Conservation (phyloP, 257 asterid species). For the Salvia rosmarinus region DNA sequence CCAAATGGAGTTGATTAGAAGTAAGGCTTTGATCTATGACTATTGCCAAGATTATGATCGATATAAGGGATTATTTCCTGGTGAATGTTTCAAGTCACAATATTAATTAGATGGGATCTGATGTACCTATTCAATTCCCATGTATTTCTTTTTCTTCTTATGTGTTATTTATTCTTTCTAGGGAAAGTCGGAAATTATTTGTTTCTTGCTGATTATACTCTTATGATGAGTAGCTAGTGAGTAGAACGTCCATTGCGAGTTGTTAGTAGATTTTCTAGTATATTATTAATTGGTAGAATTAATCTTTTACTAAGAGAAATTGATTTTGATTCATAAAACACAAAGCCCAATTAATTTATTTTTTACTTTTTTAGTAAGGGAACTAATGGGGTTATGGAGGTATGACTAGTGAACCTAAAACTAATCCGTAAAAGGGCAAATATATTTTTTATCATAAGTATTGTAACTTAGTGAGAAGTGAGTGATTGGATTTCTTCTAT, state of each 20-base stretch:
- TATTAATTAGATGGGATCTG: background rate
- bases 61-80: conserved; percentile 54
- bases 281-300: no score
- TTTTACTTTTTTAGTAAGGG: no score
- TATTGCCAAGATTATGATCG: conserved; percentile 58
- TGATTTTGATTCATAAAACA: no score
- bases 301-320: no score
- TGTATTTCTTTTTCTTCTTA: background rate
- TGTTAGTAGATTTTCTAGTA: background rate
- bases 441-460: no score
- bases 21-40: conserved; percentile 57
- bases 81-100: conserved; percentile 59
- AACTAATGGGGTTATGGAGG: no score
- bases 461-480: no score
- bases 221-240: no score
- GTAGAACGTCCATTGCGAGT: background rate
- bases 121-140: background rate
- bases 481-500: no score
- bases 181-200: background rate
- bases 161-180: conserved; percentile 1
- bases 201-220: background rate
- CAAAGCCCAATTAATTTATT: no score
- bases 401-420: no score
- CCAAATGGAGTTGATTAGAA: conserved; percentile 51
- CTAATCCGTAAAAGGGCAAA: no score